These are phyloP conservation scores for Pseudocercospora cruenta DNA, from an alignment of 2,329 filamentous ascomycete genomes.

Conservation along the genomic window DNA sequence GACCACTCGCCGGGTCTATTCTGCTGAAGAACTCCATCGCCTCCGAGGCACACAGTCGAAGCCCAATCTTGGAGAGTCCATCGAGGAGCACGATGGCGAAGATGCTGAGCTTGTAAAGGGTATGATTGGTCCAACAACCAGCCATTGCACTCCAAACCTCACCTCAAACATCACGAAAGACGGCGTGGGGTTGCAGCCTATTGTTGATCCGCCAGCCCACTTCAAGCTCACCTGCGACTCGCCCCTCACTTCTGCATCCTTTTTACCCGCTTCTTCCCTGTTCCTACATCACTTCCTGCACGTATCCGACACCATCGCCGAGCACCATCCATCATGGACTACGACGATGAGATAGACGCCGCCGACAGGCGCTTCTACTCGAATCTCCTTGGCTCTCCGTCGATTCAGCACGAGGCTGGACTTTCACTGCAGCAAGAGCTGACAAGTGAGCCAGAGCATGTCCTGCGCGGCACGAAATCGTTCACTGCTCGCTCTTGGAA, in stretches of 20 bases:
- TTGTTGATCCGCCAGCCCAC: constrained; percentile 6
- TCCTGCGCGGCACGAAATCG: constrained; percentile 42
- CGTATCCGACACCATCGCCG: neutral
- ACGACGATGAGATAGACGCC: constrained; percentile 8
- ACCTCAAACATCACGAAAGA: constrained; percentile 11
- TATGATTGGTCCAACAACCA: constrained; percentile 26
- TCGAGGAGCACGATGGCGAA: constrained; percentile 41
- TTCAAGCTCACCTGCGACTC: constrained; percentile 17
- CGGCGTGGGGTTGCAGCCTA: constrained; percentile 4
- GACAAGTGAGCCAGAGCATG: constrained; percentile 37
- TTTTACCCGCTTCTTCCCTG: constrained; percentile 8
- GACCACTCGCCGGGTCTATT: constrained; percentile 42
- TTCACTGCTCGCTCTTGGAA: constrained; percentile 42
- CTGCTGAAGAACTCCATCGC: constrained; percentile 42
- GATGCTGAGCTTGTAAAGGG: constrained; percentile 44
- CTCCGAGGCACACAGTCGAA: constrained; percentile 40
- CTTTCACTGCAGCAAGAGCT: constrained; percentile 15
- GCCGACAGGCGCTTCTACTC: constrained; percentile 10
- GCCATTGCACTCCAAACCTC: constrained; percentile 4
- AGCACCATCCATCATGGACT: constrained; percentile 10
- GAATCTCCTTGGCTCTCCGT: constrained; percentile 12
- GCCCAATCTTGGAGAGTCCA: constrained; percentile 40
- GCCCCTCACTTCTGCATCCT: neutral
- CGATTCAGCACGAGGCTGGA: neutral
- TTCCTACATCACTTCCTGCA: constrained; percentile 6